Base-by-base conservation (phyloP, 345 rosid genomes). In the Erysimum cheiranthoides region DNA sequence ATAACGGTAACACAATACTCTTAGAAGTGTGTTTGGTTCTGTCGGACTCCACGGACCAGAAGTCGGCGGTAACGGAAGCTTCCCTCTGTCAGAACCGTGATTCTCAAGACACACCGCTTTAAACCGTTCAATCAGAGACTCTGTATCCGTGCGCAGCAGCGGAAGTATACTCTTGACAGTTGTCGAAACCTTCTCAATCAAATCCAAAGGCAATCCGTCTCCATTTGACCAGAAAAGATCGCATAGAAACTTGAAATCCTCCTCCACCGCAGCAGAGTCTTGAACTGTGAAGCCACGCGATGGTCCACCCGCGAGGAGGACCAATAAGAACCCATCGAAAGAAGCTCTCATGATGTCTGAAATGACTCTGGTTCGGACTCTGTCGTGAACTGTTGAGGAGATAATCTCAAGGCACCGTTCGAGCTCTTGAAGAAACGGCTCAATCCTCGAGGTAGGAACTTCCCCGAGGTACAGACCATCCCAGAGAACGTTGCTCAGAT, bases 201-300 rank as follows among this genome's bases (percentile, higher is more conserved):
- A 77, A 34, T 89, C 97, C 65, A 87, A 75, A 8, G 99, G 97
- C 81, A 92, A 78, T 14, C 97, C 99, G 51, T 92, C 98, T 25
- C 98, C 98, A 35, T 95, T 88, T 39, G 99, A 87, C 98, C 96
- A 95, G 79, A 95, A 95, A 31, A 93, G 82, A 73, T 90, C 97
- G 47, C 79, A 83, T 2, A 95, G 85, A 61, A 80, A 73, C 83
- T 89, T 89, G 74, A 95, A 89, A 82, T 95, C 99, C 56, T 90
- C 98, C 17, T 89, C 90, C 50, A 95, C 82, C 1, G 82, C 71
- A 27, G 79, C 83, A 10, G 88, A 89, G 70, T 95, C 97, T 78
- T 82, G 92, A 53, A 61, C 57, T 12, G 85, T 61, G 78, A 95
- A 95, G 58, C 90, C 79, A 34, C 98, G 96, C 5, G 86, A 81